Evolutionary conservation across 1,284 basidiomycete genomes (phyloP), one percentile per base, ranked within the genome.

Genomic region (Moniliophthora roreri): DNA sequence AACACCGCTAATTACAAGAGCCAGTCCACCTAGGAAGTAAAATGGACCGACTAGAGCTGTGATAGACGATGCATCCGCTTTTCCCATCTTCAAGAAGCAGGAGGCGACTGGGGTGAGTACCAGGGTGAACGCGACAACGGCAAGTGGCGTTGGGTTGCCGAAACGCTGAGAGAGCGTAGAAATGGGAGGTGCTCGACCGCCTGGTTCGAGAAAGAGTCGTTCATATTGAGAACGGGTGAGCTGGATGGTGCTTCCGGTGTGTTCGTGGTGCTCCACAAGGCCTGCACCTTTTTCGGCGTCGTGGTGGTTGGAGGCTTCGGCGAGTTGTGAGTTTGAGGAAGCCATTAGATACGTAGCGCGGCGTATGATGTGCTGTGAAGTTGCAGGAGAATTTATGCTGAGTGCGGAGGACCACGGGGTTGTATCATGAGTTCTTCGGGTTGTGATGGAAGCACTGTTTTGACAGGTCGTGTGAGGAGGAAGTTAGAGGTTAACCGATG

Each of bases 81-180:
- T 57, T 39, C 58, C 62, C 57, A 58, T 60, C 26, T 28, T 47
- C 60, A 60, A 56, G 24, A 62, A 56, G 21, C 52, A 49, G 37
- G 52, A 60, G 8, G 55, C 53, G 23, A 60, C 61, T 11, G 60
- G 62, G 3, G 62, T 55, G 6, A 60, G 24, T 4, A 50, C 44
- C 21, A 62, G 51, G 16, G 61, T 40, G 54, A 59, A 59, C 2
- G 56, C 53, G 7, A 63, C 54, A 26, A 63, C 49, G 0, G 52
- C 57, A 9, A 63, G 42, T 13, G 62, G 58, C 1, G 62, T 60
- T 1, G 62, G 60, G 53, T 63, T 60, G 4, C 58, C 62, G n/a
- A 62, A 58, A 32, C 44, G 52, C 4, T 49, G 54, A 20, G 54
- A 52, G 10, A 34, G 39, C 18, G 51, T 38, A n/a, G 23, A 48